Conservation (phyloP, 345 rosid genomes). For the rapeseed (Brassica napus) region Da-Ae NC_063441.1:17822001-17822500, state of each 20-base stretch:
- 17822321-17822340: too few species aligned
- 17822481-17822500: too few species aligned
- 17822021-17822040: slow-evolving; percentile 2
- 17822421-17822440: too few species aligned
- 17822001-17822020: not conserved
- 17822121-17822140: slow-evolving; percentile 45
- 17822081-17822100: slow-evolving; percentile 69
- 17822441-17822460: too few species aligned
- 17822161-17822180: slow-evolving; percentile 12
- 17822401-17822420: too few species aligned
- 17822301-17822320: too few species aligned
- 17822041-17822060: slow-evolving; percentile 48
- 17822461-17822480: too few species aligned
- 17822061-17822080: slow-evolving; percentile 66
- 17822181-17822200: slow-evolving; percentile 12
- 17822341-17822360: too few species aligned
- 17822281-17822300: not conserved
- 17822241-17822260: not conserved
- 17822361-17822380: too few species aligned
- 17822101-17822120: slow-evolving; percentile 66
- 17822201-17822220: not conserved
- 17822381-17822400: too few species aligned
- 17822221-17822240: not conserved
- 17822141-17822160: not conserved
- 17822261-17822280: not conserved